These are phyloP conservation scores for Diaporthe sp. DNA, from an alignment of 2,329 filamentous ascomycete species.

Conservation along the genomic window DNA sequence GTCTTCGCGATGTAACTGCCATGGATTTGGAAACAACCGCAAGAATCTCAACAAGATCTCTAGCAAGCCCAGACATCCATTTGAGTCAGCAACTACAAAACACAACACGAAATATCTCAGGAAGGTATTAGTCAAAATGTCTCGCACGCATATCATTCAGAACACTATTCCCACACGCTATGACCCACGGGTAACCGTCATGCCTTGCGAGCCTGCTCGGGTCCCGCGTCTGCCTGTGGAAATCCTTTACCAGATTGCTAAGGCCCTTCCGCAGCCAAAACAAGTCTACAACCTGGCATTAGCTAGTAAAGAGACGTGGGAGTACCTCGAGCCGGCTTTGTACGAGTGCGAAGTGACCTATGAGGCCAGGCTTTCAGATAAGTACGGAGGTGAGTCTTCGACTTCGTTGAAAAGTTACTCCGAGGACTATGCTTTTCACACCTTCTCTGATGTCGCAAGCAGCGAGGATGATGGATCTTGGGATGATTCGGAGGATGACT, in stretches of 20 bases:
- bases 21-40: not conserved
- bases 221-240: not conserved
- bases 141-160: not conserved
- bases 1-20: not conserved
- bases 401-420: not conserved
- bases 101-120: not conserved
- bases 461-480: no score
- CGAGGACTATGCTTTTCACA: no score
- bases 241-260: not conserved
- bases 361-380: not conserved
- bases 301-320: not conserved
- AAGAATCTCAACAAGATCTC: not conserved
- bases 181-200: not conserved
- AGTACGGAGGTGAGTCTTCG: not conserved
- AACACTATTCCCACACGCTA: not conserved
- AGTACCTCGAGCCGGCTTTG: not conserved
- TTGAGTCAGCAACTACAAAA: no score
- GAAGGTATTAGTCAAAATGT: not conserved
- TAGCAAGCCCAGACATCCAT: not conserved
- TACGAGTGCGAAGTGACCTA: slow-evolving; percentile 1
- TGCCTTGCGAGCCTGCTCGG: not conserved
- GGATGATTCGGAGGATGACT: not conserved
- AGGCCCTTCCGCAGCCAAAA: not conserved
- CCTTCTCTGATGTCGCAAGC: no score
- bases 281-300: not conserved